Conservation (phyloP, 2,329 filamentous ascomycete genomes). For the Phialophora macrospora region DNA sequence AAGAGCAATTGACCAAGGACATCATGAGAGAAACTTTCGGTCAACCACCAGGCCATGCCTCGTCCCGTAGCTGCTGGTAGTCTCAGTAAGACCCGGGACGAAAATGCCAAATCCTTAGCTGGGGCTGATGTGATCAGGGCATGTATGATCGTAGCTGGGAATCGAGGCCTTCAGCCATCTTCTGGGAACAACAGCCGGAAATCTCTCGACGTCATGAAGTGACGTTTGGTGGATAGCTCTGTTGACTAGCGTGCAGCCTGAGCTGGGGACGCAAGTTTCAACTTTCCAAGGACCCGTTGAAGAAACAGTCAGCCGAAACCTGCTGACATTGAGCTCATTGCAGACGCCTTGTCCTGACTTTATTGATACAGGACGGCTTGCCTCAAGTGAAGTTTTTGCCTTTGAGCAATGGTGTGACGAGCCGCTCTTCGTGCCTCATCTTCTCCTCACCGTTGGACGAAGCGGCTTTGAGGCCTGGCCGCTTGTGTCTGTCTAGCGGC, state of each 20-base stretch:
- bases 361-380: neutral
- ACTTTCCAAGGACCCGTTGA: neutral
- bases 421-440: slow-evolving; percentile 13
- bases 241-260: slow-evolving; percentile 3
- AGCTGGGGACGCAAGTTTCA: neutral
- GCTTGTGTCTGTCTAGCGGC: slow-evolving; percentile 10
- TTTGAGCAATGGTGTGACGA: slow-evolving; percentile 1
- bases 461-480: neutral
- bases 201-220: slow-evolving; percentile 28
- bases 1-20: slow-evolving; percentile 7
- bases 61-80: neutral
- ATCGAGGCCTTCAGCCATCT: neutral
- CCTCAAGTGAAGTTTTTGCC: neutral
- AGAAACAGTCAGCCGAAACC: neutral
- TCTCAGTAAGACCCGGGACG: neutral
- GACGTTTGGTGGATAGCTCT: slow-evolving; percentile 24
- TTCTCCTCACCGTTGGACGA: slow-evolving; percentile 22
- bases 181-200: neutral
- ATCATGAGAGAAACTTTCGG: neutral
- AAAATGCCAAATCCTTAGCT: neutral
- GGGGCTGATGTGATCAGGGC: neutral
- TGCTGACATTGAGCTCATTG: slow-evolving; percentile 1
- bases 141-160: neutral
- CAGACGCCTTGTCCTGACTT: neutral
- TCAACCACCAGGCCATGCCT: neutral